Evolutionary conservation across 768 basidiomycete genomes (phyloP).

Genomic region (Filobasidium floriforme): DNA sequence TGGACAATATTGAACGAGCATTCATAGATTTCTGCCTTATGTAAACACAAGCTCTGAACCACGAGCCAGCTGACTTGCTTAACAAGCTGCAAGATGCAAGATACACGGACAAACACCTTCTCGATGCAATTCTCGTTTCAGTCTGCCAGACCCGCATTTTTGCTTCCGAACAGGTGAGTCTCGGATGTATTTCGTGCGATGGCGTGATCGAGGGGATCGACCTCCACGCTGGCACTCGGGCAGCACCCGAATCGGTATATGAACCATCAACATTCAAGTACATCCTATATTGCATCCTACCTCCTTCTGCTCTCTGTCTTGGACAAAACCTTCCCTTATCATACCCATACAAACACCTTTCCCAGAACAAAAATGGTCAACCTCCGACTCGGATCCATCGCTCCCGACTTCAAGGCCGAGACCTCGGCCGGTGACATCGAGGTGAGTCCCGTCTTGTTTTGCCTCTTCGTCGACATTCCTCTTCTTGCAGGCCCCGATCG

Average conservation of each 20-base stretch:
- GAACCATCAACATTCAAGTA: neutral
- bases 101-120: too few relatives aligned
- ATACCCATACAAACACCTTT: neutral
- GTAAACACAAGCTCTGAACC: too few relatives aligned
- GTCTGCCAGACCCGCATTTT: too few relatives aligned
- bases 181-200: too few relatives aligned
- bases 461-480: neutral
- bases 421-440: constrained; percentile 81
- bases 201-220: too few relatives aligned
- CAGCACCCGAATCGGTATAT: neutral
- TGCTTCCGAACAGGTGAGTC: too few relatives aligned
- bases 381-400: constrained; percentile 44
- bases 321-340: neutral
- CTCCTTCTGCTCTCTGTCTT: neutral
- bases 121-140: too few relatives aligned
- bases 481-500: neutral
- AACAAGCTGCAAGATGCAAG: too few relatives aligned
- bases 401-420: constrained; percentile 79
- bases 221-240: too few relatives aligned
- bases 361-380: constrained; percentile 12
- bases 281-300: neutral
- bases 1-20: too few relatives aligned
- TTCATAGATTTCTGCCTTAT: too few relatives aligned
- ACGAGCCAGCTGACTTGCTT: too few relatives aligned
- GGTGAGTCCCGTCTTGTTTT: constrained; percentile 49